Conservation (phyloP, 2,329 filamentous ascomycete species). For the Botrytis elliptica region DNA sequence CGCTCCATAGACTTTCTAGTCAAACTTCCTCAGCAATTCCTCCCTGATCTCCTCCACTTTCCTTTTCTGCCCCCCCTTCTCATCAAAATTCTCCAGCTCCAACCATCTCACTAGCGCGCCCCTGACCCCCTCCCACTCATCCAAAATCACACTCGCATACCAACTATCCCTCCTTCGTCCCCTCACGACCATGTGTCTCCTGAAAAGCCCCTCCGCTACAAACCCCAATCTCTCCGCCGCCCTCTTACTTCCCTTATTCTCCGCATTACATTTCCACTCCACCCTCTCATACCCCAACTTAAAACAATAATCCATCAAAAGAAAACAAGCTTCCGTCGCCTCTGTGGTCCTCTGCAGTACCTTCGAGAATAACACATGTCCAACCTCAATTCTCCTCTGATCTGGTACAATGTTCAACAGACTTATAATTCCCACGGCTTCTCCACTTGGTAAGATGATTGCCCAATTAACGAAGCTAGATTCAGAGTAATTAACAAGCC, state of each 20-base stretch:
- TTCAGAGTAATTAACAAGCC: background rate
- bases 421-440: constrained; percentile 44
- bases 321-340: constrained; percentile 58
- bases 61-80: constrained; percentile 50
- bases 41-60: constrained; percentile 41
- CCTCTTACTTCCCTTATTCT: constrained; percentile 53
- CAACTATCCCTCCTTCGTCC: constrained; percentile 57
- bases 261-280: constrained; percentile 63
- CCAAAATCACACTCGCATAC: constrained; percentile 58
- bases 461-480: constrained; percentile 5
- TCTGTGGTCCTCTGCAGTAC: constrained; percentile 52
- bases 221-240: constrained; percentile 61
- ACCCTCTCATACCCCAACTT: constrained; percentile 55
- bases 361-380: constrained; percentile 52
- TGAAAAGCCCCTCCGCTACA: constrained; percentile 57
- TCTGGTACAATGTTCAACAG: constrained; percentile 48
- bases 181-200: constrained; percentile 60
- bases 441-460: constrained; percentile 13
- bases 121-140: constrained; percentile 53
- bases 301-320: constrained; percentile 55
- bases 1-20: background rate
- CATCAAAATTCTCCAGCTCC: constrained; percentile 42
- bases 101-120: constrained; percentile 55
- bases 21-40: background rate
- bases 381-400: constrained; percentile 56